Percentiles rank a stretch among this genome's conserved stretches.
These are phyloP conservation scores for Alliaria petiolata DNA, from an alignment of 345 rosid species.

Conservation along the genomic window DNA sequence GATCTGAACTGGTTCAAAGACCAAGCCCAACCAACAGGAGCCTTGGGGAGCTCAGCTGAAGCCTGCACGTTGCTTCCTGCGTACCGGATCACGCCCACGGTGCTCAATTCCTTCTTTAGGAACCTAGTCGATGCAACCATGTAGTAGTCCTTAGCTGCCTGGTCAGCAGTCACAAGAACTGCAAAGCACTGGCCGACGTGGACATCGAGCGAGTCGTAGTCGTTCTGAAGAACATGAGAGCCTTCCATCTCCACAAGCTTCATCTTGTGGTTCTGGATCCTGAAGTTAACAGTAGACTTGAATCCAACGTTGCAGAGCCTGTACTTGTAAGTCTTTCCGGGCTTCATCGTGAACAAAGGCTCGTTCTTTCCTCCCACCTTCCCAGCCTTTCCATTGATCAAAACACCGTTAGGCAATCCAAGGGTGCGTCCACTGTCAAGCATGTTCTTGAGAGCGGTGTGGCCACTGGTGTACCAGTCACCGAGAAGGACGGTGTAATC, in stretches of 20 bases:
- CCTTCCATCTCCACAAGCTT: slow-evolving; percentile 74
- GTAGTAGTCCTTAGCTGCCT: slow-evolving; percentile 52
- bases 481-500: slow-evolving; percentile 50
- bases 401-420: slow-evolving; percentile 47
- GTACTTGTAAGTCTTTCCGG: slow-evolving; percentile 55
- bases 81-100: slow-evolving; percentile 47
- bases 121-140: slow-evolving; percentile 60
- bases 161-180: slow-evolving; percentile 54
- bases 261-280: slow-evolving; percentile 59
- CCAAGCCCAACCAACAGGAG: slow-evolving; percentile 65
- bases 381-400: slow-evolving; percentile 51
- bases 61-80: slow-evolving; percentile 38
- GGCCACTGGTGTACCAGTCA: slow-evolving; percentile 58
- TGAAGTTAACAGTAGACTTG: slow-evolving; percentile 51
- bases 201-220: slow-evolving; percentile 54
- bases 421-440: slow-evolving; percentile 52
- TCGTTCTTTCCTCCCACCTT: slow-evolving; percentile 26
- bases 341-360: slow-evolving; percentile 60
- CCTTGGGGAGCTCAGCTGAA: slow-evolving; percentile 40
- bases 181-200: slow-evolving; percentile 62
- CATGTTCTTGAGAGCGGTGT: slow-evolving; percentile 35
- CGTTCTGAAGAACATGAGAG: slow-evolving; percentile 51
- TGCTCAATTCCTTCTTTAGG: slow-evolving; percentile 26
- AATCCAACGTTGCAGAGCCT: slow-evolving; percentile 58
- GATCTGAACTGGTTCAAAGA: slow-evolving; percentile 65